A percentile compares a stretch with the other conserved stretches of the same genome.
These are phyloP conservation scores for Alternaria ethzedia DNA, from an alignment of 2,329 filamentous ascomycete genomes.

Conservation along the genomic window DNA sequence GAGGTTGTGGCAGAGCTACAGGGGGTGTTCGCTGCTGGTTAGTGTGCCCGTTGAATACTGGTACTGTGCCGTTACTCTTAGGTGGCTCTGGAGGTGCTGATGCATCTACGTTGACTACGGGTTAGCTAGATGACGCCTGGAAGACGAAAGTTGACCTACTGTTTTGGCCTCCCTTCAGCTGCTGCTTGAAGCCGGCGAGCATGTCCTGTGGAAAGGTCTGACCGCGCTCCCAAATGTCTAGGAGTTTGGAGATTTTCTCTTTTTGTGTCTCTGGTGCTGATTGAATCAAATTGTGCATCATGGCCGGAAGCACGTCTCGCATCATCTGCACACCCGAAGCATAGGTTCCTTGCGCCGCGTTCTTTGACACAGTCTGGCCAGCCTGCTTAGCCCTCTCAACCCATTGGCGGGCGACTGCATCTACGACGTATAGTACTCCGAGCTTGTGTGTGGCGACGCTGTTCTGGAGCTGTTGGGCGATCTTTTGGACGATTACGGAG, in stretches of 20 bases:
- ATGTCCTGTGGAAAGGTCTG: conserved; percentile 84
- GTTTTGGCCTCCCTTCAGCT: conserved; percentile 67
- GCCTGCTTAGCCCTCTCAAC: conserved; percentile 90
- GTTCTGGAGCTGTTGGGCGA: conserved; percentile 97
- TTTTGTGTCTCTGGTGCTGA: conserved; percentile 93
- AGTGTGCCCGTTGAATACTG: conserved; percentile 31
- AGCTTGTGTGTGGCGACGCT: conserved; percentile 94
- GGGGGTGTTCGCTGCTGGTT: conserved; percentile 33
- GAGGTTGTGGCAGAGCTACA: conserved; percentile 22
- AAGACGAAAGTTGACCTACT: conserved; percentile 63
- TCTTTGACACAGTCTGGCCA: conserved; percentile 77
- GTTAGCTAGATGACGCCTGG: conserved; percentile 18
- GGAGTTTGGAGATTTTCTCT: conserved; percentile 91
- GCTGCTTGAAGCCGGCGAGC: conserved; percentile 83
- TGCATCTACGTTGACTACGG: conserved; percentile 18
- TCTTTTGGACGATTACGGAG: conserved; percentile 91
- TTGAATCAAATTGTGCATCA: conserved; percentile 95
- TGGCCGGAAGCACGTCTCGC: conserved; percentile 87
- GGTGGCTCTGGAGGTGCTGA: conserved; percentile 38
- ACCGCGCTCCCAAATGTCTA: conserved; percentile 98
- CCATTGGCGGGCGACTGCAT: conserved; percentile 99
- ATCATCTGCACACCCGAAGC: conserved; percentile 95
- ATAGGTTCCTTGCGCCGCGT: conserved; percentile 88
- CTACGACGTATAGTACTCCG: conserved; percentile 99
- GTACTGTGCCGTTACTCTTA: conserved; percentile 28